Base-by-base conservation (phyloP, 768 basidiomycete species). In the Suillus ampliporus region DNA sequence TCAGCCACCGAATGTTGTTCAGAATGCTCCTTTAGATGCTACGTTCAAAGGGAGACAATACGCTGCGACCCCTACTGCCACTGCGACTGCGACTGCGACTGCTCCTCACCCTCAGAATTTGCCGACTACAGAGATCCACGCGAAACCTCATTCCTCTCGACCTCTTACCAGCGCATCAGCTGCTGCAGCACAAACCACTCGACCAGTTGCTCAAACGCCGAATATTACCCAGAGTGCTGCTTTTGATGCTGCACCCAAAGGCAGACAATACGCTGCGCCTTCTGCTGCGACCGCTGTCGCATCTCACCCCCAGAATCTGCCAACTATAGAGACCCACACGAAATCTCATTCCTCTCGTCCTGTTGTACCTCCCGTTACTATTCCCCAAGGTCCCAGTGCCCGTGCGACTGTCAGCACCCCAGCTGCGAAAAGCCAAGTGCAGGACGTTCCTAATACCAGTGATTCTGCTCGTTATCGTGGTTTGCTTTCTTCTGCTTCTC, bases 391-490 rank as follows among this genome's bases (percentile, higher is more conserved):
- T 51, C 3, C 54, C 28, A 34, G 63, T 47, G 58, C 62, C 26
- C 26, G 64, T 48, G 61, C 51, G 46, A 31, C 74, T 8, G 65
- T 68, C 50, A 43, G 47, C 37, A 41, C 46, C 13, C 37, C 61
- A 48, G 21, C 58, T 60, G 52, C 53, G 44, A 77, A 65, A 60
- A 68, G 62, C 41, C 51, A 61, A 51, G 51, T 65, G 46, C 64
- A 70, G 74, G 76, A 56, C 67, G 62, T 59, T n/a, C 61, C 7
- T 40, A 56, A 40, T 28, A 40, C 48, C 14, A 23, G 60, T 64
- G 74, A 76, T 43, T 59, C 68, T 26, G 64, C 58, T 10, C 69
- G 68, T 52, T 26, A 63, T 58, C 75, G 75, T 38, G 74, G 72
- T 54, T 47, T 46, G 7, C 34, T 53, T 13, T 61, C 68, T 31